A percentile compares a stretch with the other conserved stretches of the same genome.
Conservation (phyloP, 352 stramenopile species). For the Phytophthora pinifolia region DNA sequence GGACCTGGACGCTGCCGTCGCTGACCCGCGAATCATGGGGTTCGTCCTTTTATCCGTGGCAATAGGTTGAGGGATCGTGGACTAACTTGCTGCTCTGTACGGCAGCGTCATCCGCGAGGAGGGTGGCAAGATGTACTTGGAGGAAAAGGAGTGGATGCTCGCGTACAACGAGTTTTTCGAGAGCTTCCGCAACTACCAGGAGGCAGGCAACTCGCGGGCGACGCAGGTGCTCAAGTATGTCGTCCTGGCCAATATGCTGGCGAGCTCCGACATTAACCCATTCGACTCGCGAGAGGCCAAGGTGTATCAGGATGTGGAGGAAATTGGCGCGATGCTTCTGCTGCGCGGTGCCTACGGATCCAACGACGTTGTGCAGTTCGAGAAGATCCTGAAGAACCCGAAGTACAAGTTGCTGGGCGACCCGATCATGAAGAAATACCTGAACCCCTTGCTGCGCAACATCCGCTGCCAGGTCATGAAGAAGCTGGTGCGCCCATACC, state of each 20-base stretch:
- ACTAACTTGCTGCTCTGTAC: constrained; percentile 11
- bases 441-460: constrained; percentile 92
- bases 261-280: constrained; percentile 92
- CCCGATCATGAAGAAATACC: constrained; percentile 91
- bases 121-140: constrained; percentile 94
- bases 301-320: constrained; percentile 83
- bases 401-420: constrained; percentile 92
- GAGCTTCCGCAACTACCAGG: constrained; percentile 93
- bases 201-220: constrained; percentile 86
- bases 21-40: constrained; percentile 92
- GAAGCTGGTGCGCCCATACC: constrained; percentile 90
- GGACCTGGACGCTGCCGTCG: constrained; percentile 86
- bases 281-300: constrained; percentile 94
- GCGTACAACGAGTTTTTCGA: constrained; percentile 95
- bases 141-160: constrained; percentile 85
- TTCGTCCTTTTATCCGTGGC: constrained; percentile 22
- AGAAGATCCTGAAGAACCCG: constrained; percentile 90
- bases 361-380: constrained; percentile 94
- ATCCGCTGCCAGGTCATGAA: constrained; percentile 94
- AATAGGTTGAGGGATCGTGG: not conserved
- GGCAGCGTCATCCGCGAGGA: constrained; percentile 87
- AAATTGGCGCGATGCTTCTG: constrained; percentile 78
- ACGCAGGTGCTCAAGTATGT: constrained; percentile 93
- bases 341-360: constrained; percentile 69
- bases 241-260: constrained; percentile 92